These are phyloP conservation scores for Penicillium simplicissimum DNA, from an alignment of 495 filamentous ascomycete genomes.

Conservation along the genomic window DNA sequence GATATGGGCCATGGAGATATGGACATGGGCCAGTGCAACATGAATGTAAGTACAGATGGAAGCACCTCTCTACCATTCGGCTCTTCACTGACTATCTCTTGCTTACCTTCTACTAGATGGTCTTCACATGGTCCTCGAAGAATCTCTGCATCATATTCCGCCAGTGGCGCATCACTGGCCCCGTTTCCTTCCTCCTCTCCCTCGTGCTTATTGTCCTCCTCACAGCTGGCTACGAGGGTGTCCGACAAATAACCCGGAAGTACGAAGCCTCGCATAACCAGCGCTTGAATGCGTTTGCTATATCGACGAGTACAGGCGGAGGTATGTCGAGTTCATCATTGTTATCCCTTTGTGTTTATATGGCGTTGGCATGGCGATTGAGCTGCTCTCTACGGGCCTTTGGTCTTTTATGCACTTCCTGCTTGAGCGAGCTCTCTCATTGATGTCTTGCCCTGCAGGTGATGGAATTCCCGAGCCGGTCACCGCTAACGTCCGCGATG, in stretches of 20 bases:
- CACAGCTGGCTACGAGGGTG: constrained; percentile 85
- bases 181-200: constrained; percentile 72
- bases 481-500: constrained; percentile 28
- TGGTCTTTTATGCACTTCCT: constrained; percentile 9
- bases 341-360: background rate
- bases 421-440: constrained; percentile 33
- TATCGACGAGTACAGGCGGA: constrained; percentile 26
- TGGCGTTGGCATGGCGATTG: constrained; percentile 12
- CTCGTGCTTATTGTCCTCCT: constrained; percentile 79
- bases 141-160: constrained; percentile 95
- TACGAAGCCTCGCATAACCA: constrained; percentile 68
- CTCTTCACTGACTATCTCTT: constrained; percentile 1
- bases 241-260: constrained; percentile 71
- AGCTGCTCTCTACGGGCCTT: background rate
- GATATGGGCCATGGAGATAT: constrained; percentile 54
- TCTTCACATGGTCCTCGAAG: constrained; percentile 91
- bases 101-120: constrained; percentile 62
- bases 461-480: constrained; percentile 46
- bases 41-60: constrained; percentile 63
- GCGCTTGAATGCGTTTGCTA: constrained; percentile 47
- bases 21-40: constrained; percentile 71
- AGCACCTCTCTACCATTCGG: background rate
- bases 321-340: constrained; percentile 46
- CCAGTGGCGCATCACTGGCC: constrained; percentile 79
- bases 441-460: constrained; percentile 44